Base-by-base conservation (phyloP, 2,329 filamentous ascomycete genomes). In the Fonsecaea nubica region DNA sequence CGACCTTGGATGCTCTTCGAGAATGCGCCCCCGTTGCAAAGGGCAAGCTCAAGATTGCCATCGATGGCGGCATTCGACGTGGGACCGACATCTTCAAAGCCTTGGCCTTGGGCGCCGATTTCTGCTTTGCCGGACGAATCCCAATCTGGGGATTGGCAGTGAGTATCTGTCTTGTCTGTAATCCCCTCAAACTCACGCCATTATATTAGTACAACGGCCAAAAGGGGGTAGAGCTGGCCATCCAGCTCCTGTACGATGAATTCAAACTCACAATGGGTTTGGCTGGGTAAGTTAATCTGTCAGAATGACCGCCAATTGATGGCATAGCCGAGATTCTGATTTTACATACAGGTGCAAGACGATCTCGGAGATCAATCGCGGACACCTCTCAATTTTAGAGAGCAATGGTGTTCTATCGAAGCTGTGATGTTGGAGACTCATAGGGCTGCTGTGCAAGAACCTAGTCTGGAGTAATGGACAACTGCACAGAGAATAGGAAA, bases 21-120 rank as follows among this genome's bases (percentile, higher is more conserved):
- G 69, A 71, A 59, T 70, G 69, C 50, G 69, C 62, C 48, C 67
- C 67, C 2, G 57, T 71, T 4, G 69, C 67, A 6, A 70, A 71
- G 18, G 76, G 76, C 0, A 74, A 74, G 25, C 77, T 80, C 65
- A 56, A 66, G 40, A 67, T 73, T 45, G 71, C 65, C 21, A 65
- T 72, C 15, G 77, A 79, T 58, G 76, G 77, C 2, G 77, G 76
- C 0, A 77, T 79, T 30, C 73, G 76, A 6, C 72, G 76, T 2
- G 77, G 76, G 0, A 73, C 75, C 0, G 77, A 79, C 63, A 75
- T 78, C 32, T 78, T 78, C 72, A 78, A 78, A 50, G 76, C 76
- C 4, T 30, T 79, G 4, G 77, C 77, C 3, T 62, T 79, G 15
- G 77, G 77, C 1, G 77, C 77, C 4, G 67, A 70, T n/a, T 74